phyloP scores from a whole-genome alignment of 768 basidiomycete species.

The Chlorophyllum brunneum region DNA sequence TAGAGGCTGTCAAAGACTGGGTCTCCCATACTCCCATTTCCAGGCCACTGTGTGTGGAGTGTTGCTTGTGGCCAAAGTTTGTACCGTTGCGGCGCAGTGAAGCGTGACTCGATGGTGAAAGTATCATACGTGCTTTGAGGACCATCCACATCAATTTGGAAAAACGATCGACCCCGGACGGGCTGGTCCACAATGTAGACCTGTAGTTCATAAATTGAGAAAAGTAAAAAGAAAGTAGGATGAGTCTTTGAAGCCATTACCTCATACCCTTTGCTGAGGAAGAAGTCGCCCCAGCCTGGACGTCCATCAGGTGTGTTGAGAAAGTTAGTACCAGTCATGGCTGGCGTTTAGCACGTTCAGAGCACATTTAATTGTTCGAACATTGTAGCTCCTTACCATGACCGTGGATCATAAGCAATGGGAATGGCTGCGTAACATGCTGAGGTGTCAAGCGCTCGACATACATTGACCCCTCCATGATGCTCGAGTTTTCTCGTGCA shows the following conservation, averaged over 20 bases:
- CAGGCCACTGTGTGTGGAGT: conserved; percentile 51
- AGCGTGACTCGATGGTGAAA: conserved; percentile 32
- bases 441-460: conserved; percentile 46
- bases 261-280: conserved; percentile 46
- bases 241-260: conserved; percentile 22
- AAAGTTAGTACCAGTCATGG: conserved; percentile 51
- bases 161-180: conserved; percentile 41
- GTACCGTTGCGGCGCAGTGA: conserved; percentile 37
- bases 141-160: conserved; percentile 37
- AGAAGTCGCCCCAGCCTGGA: conserved; percentile 55
- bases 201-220: conserved; percentile 17
- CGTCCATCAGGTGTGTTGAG: conserved; percentile 52
- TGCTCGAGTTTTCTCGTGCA: conserved; percentile 28
- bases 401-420: conserved; percentile 47
- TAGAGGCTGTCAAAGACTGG: conserved; percentile 42
- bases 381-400: conserved; percentile 28
- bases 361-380: background rate
- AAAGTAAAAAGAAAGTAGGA: background rate
- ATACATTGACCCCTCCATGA: conserved; percentile 46
- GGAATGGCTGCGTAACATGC: conserved; percentile 32
- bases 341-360: conserved; percentile 17
- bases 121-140: conserved; percentile 26
- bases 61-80: conserved; percentile 43
- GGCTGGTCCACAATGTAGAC: conserved; percentile 46
- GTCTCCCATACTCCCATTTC: conserved; percentile 45